These are phyloP conservation scores for Lichtheimia corymbifera DNA, from an alignment of 371 early-diverging fungal genomes.

Conservation along the genomic window DNA sequence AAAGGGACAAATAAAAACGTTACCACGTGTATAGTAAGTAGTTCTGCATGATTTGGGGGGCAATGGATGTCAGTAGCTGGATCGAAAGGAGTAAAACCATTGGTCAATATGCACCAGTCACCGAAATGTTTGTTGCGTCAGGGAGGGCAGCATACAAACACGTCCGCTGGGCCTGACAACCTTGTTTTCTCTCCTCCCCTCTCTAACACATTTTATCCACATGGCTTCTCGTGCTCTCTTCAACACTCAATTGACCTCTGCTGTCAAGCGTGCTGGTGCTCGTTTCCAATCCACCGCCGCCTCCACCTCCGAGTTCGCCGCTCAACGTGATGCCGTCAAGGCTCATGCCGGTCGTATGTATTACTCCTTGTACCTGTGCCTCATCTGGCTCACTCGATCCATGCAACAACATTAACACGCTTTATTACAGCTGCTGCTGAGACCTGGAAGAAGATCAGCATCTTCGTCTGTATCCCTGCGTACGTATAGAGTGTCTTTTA, in stretches of 20 bases:
- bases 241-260: slow-evolving; percentile 30
- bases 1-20: too few species aligned
- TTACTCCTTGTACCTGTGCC: slow-evolving; percentile 3
- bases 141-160: too few species aligned
- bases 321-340: slow-evolving; percentile 48
- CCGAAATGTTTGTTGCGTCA: too few species aligned
- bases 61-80: too few species aligned
- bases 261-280: slow-evolving; percentile 44
- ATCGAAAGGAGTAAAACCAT: too few species aligned
- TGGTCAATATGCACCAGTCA: too few species aligned
- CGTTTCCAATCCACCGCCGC: slow-evolving; percentile 39
- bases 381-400: neutral
- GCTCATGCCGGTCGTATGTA: slow-evolving; percentile 45
- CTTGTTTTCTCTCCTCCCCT: slow-evolving; percentile 6
- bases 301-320: slow-evolving; percentile 26
- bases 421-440: slow-evolving; percentile 37
- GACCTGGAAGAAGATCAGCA: slow-evolving; percentile 55
- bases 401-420: neutral
- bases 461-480: slow-evolving; percentile 51
- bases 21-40: too few species aligned
- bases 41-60: too few species aligned
- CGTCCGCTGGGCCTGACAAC: too few species aligned
- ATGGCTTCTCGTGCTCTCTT: slow-evolving; percentile 27
- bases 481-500: slow-evolving; percentile 21
- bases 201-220: slow-evolving; percentile 1